Percentiles rank a stretch among this genome's conserved stretches.
These are phyloP conservation scores for Aspergillus taichungensis DNA, from an alignment of 495 filamentous ascomycete genomes.

Conservation along the genomic window DNA sequence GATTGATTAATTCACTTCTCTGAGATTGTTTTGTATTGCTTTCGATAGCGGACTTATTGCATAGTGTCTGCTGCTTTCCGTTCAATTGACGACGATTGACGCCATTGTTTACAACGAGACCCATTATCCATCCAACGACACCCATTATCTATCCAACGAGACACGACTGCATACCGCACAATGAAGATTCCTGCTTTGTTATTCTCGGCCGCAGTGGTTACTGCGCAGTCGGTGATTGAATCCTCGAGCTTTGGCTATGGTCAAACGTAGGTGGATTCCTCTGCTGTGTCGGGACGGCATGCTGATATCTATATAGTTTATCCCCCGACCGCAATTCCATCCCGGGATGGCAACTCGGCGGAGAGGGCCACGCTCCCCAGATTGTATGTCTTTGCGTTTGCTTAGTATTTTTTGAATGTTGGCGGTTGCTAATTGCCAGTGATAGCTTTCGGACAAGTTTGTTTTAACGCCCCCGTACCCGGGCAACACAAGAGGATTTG, in stretches of 20 bases:
- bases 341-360: conserved; percentile 59
- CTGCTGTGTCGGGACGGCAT: not conserved
- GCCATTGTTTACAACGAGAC: no score
- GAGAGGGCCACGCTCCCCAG: conserved; percentile 61
- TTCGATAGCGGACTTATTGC: not conserved
- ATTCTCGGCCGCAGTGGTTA: conserved; percentile 46
- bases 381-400: conserved; percentile 34
- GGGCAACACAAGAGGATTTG: conserved; percentile 72
- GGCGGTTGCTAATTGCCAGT: conserved; percentile 6
- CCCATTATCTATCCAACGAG: not conserved
- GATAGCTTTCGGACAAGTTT: conserved; percentile 72
- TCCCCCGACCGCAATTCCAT: conserved; percentile 48
- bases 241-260: conserved; percentile 72
- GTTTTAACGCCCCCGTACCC: conserved; percentile 85
- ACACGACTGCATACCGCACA: conserved; percentile 12
- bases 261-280: conserved; percentile 37
- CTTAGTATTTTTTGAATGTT: not conserved
- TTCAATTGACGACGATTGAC: no score
- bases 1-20: conserved; percentile 10
- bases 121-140: not conserved
- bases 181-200: conserved; percentile 34
- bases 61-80: not conserved
- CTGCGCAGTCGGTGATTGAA: conserved; percentile 53
- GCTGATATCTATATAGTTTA: conserved; percentile 36
- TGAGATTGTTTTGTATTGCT: not conserved